Evolutionary conservation across 2,329 filamentous ascomycete species (phyloP), one percentile per base, ranked within the genome.

Genomic region (Cladosporium colombiae): DNA sequence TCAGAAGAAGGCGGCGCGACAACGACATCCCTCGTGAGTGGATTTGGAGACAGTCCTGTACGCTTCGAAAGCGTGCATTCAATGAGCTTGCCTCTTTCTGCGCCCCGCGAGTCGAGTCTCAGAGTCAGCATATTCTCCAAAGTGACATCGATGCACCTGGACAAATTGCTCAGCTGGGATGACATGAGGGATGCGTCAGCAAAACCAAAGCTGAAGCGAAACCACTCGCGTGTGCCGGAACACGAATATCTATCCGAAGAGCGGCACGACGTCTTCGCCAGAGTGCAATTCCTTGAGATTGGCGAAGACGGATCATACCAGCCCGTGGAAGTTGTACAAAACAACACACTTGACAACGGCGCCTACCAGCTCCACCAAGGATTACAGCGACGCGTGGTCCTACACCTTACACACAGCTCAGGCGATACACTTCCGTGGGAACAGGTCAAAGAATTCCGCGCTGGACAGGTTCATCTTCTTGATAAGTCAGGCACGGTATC

Each of bases 31-130:
- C 94, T 97, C 86, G 93, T 97, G 69, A 89, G 86, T 68, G 92
- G 92, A 65, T 99, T 99, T 73, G 93, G 98, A 72, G 95, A 99
- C 78, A 90, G 91, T 0, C 88, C 93, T 0, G 89, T 99, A 65
- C 89, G 91, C 4, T 99, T 99, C 71, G 94, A 98, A 79, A 99
- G 95, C 78, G 93, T 98, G 59, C 95, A 99, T 81, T 97, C 92
- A 78, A 97, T 99, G 92, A 97, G 92, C 76, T 84, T 99, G 62
- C 91, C 93, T 4, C 83, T 96, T 40, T 90, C 89, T 52, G 91
- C 89, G 56, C 87, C 92, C 0, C 86, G 86, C 25, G 89, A 90
- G 56, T 88, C 92, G 0, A 90, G 88, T 27, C 80, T 99, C 63
- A 88, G 95, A 64, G 91, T 97, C 10, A 92, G 93, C 58, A 91